Conservation (phyloP, 192 early-diverging fungal species). For the Coemansia sp. region DNA sequence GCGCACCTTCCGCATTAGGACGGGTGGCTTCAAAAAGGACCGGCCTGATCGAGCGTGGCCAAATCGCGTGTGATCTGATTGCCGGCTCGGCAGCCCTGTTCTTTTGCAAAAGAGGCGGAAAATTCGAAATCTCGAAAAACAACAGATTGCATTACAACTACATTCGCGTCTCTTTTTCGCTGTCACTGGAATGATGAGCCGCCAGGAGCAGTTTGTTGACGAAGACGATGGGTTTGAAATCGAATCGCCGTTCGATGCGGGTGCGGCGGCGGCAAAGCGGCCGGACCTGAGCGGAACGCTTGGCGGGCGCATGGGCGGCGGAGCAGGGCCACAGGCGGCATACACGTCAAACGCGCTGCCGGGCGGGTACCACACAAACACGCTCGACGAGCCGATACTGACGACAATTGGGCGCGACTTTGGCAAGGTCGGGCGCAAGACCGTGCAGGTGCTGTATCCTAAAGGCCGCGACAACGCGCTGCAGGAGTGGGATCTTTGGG, state of each 20-base stretch:
- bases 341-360: conserved; percentile 42
- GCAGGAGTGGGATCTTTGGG: conserved; percentile 88
- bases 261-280: conserved; percentile 13
- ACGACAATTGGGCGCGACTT: conserved; percentile 75
- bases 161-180: not conserved
- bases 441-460: conserved; percentile 43
- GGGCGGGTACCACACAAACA: conserved; percentile 61
- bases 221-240: conserved; percentile 45
- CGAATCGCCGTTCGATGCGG: conserved; percentile 28
- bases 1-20: not conserved
- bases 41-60: not conserved
- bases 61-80: not conserved
- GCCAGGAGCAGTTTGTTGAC: conserved; percentile 44
- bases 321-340: conserved; percentile 30
- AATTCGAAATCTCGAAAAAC: no score
- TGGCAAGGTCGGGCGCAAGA: conserved; percentile 39
- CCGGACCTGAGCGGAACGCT: conserved; percentile 50
- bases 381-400: conserved; percentile 93
- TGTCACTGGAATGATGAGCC: conserved; percentile 23
- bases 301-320: conserved; percentile 36
- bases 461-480: conserved; percentile 43
- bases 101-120: no score
- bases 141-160: not conserved
- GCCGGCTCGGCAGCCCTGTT: no score
- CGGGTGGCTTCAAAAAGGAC: no score